Evolutionary conservation across 495 filamentous ascomycete genomes (phyloP), one percentile per base, ranked within the genome.

Genomic region (Aspergillus olivimuriae): DNA sequence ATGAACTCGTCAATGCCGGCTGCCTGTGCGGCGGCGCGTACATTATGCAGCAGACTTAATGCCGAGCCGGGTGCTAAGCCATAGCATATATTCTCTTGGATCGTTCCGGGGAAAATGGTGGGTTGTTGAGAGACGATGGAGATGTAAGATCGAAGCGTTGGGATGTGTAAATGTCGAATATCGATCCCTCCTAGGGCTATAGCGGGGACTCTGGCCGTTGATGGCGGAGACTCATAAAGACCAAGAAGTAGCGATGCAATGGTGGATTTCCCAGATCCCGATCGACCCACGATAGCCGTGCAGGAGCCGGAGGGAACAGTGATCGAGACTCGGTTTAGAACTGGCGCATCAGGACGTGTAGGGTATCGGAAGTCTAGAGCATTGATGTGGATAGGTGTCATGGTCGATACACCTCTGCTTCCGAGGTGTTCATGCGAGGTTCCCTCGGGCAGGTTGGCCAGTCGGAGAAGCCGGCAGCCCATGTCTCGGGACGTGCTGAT

Each of bases 181-280:
- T 84, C 73, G 7, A 66, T 49, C 1, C 60, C 68, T 18, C 70
- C 72, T 44, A 89, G 75, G 21, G 74, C 77, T 2, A 96, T 58
- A 0, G 57, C 61, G 1, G 48, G 57, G 0, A 20, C 4, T 9
- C 52, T 50, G 11, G 37, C 23, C 36, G 14, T 56, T 12, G 59
- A 52, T 8, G 49, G 28, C 4, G 61, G 58, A n/a, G 55, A 49
- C 41, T 67, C 68, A 51, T 87, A 87, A 14, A 89, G 72, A 2
- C 77, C 73, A 1, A 92, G 63, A 0, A 97, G 72, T 0, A 98
- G 65, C 0, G 82, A 80, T 1, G 82, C 77, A 32, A 96, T 76
- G 1, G 94, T 97, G 11, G 82, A 89, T 67, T 98, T 98, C 0
- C 92, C 91, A 18, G 79, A 85, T 0, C 94, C 94, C 0, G 89